These are phyloP conservation scores for Aspergillus brasiliensis DNA, from an alignment of 2,329 filamentous ascomycete genomes.

Conservation along the genomic window DNA sequence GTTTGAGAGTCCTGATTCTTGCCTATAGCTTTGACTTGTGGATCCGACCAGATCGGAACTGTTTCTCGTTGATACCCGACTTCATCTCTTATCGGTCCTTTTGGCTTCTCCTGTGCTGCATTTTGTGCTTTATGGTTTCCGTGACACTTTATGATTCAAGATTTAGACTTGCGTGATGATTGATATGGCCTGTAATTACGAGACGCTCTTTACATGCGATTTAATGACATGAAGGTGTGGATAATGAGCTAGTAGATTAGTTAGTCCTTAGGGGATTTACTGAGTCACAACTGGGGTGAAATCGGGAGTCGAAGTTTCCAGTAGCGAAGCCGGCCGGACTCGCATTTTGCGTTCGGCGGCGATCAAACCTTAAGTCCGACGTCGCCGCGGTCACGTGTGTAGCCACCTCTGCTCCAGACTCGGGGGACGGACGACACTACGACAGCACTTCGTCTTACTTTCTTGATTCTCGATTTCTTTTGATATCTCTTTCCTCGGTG, in stretches of 20 bases:
- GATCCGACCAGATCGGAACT: background rate
- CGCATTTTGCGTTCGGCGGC: constrained; percentile 1
- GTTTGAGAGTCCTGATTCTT: background rate
- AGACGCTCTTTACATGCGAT: background rate
- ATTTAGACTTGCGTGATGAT: background rate
- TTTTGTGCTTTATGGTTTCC: background rate
- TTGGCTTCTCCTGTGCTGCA: background rate
- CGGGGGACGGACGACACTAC: constrained; percentile 2
- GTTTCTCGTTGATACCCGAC: constrained; percentile 1
- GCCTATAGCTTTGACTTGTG: background rate
- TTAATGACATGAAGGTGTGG: background rate
- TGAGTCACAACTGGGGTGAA: background rate
- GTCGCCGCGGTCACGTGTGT: constrained; percentile 4
- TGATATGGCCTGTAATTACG: background rate
- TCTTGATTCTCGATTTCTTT: background rate
- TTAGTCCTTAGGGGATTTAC: background rate
- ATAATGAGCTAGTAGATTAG: background rate
- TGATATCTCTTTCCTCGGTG: background rate
- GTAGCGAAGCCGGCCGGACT: constrained; percentile 1
- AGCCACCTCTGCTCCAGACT: constrained; percentile 10
- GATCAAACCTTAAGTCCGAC: constrained; percentile 10
- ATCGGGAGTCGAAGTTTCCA: background rate
- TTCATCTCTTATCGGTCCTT: background rate
- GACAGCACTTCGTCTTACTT: background rate
- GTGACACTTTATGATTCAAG: background rate